phyloP scores from a whole-genome alignment of 805 yeast genomes.

The Yamadazyma tumulicola region DNA sequence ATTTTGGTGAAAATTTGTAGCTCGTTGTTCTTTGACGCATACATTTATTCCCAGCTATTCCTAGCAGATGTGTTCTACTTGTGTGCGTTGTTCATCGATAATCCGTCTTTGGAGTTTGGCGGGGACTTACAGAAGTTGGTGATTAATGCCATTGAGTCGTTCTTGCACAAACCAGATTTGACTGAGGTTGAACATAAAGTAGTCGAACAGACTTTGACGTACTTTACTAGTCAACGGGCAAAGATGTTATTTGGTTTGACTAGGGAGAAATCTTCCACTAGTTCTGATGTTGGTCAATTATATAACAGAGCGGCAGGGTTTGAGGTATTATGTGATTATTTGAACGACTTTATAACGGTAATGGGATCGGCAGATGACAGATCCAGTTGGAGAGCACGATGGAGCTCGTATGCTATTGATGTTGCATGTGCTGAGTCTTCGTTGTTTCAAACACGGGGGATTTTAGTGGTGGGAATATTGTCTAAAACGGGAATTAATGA shows the following conservation, averaged over 20 bases:
- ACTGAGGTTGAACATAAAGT: slow-evolving; percentile 31
- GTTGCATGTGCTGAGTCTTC: slow-evolving; percentile 56
- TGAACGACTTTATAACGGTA: slow-evolving; percentile 50
- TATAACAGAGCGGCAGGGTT: slow-evolving; percentile 44
- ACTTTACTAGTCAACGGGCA: slow-evolving; percentile 58
- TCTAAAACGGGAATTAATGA: slow-evolving; percentile 63
- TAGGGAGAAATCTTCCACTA: slow-evolving; percentile 43
- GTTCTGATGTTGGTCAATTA: slow-evolving; percentile 33
- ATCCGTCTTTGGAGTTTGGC: slow-evolving; percentile 54
- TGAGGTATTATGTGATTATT: slow-evolving; percentile 55
- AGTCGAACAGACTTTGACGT: slow-evolving; percentile 46
- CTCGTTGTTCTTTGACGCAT: slow-evolving; percentile 67
- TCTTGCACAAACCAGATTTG: slow-evolving; percentile 54
- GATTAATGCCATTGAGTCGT: slow-evolving; percentile 67
- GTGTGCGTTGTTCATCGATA: slow-evolving; percentile 57
- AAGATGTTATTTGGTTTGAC: slow-evolving; percentile 68
- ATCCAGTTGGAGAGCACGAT: slow-evolving; percentile 58
- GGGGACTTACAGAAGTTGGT: slow-evolving; percentile 56
- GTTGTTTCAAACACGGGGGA: slow-evolving; percentile 63
- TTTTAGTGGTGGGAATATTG: slow-evolving; percentile 66
- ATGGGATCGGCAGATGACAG: slow-evolving; percentile 46
- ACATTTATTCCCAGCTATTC: slow-evolving; percentile 56
- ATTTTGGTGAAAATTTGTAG: slow-evolving; percentile 63
- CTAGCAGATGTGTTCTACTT: slow-evolving; percentile 71
- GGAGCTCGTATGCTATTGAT: slow-evolving; percentile 63